phyloP scores from a whole-genome alignment of 179 eudicot genomes.

The Nepenthes alata region DNA sequence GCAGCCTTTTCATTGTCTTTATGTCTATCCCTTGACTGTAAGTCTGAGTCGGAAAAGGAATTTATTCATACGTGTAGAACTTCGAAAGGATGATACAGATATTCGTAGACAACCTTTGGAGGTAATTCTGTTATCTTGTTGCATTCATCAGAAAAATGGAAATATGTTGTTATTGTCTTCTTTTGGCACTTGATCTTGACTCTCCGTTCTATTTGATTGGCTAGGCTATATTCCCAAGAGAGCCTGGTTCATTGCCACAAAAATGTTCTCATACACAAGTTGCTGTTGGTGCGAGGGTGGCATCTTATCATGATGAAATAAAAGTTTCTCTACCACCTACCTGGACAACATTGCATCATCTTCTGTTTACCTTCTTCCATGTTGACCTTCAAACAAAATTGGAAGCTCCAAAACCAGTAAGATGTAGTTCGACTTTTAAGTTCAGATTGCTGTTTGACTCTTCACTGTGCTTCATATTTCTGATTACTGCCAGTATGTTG shows the following conservation, averaged over 20 bases:
- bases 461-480: not conserved
- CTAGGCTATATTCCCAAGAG: slow-evolving; percentile 89
- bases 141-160: not conserved
- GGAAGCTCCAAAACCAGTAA: slow-evolving; percentile 95
- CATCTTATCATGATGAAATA: slow-evolving; percentile 90
- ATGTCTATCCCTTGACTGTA: slow-evolving; percentile 91
- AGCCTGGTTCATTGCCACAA: slow-evolving; percentile 61
- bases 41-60: slow-evolving; percentile 90
- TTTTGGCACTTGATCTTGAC: not conserved
- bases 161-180: not conserved
- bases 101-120: slow-evolving; percentile 76
- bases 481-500: not conserved
- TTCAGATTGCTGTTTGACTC: not conserved
- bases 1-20: slow-evolving; percentile 95
- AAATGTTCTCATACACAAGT: slow-evolving; percentile 91
- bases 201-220: slow-evolving; percentile 2
- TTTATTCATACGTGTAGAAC: slow-evolving; percentile 86
- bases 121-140: slow-evolving; percentile 23
- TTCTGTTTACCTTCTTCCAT: slow-evolving; percentile 88
- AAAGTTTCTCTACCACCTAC: slow-evolving; percentile 89
- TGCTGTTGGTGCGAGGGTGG: slow-evolving; percentile 88
- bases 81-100: slow-evolving; percentile 93
- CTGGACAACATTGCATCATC: slow-evolving; percentile 90
- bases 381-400: slow-evolving; percentile 95
- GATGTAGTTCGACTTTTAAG: not conserved